A percentile compares a stretch with the other conserved stretches of the same genome.
phyloP scores from a whole-genome alignment of 208 protist genomes.

The Acanthamoeba sp. region DNA sequence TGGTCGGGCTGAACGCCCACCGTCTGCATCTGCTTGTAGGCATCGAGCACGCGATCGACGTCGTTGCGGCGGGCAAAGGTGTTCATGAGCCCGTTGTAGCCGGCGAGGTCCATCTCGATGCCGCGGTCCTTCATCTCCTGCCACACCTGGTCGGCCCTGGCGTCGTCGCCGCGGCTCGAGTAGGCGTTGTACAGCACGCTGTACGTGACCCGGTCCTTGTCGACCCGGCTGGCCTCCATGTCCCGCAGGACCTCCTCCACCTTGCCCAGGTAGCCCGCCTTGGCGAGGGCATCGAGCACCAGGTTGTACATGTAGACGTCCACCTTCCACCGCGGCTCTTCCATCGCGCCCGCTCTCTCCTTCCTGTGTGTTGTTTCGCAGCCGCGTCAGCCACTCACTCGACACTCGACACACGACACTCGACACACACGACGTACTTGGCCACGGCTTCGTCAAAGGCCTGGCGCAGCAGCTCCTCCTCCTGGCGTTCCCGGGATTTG shows the following conservation, averaged over 20 bases:
- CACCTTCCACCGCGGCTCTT: neutral
- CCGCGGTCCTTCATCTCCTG: constrained; percentile 31
- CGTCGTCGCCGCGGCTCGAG: neutral
- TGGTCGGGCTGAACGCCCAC: neutral
- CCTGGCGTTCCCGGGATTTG: neutral
- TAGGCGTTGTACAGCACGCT: constrained; percentile 1
- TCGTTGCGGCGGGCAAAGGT: constrained; percentile 15
- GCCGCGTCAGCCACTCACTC: neutral
- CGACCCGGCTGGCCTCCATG: neutral
- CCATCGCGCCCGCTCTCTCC: neutral
- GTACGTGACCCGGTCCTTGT: constrained; percentile 34
- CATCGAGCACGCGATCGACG: constrained; percentile 16
- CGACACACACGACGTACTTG: neutral
- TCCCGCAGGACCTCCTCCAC: constrained; percentile 1
- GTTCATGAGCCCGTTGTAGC: constrained; percentile 48
- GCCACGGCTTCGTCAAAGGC: neutral
- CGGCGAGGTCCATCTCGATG: constrained; percentile 25
- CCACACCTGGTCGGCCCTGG: neutral
- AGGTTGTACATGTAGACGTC: constrained; percentile 52
- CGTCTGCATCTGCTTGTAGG: constrained; percentile 47
- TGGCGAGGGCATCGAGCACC: constrained; percentile 16
- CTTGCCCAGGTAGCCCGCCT: neutral
- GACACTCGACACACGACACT: neutral
- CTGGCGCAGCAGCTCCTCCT: neutral
- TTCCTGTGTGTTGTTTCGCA: neutral